Evolutionary conservation across 2,329 filamentous ascomycete species (phyloP).

Genomic region (Setomelanomma holmii): DNA sequence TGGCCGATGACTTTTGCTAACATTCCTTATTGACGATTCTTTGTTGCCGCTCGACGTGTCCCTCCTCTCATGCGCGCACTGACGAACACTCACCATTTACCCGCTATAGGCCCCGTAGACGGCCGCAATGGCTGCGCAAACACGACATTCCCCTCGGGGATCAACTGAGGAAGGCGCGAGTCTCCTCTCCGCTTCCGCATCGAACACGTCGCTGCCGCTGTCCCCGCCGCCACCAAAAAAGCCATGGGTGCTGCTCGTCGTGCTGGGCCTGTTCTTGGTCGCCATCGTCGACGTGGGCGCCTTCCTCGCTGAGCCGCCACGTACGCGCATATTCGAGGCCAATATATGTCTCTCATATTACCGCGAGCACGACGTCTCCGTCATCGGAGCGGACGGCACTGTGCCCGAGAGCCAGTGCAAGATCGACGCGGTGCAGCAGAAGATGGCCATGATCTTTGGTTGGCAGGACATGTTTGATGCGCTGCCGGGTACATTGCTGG

Average conservation of each 20-base stretch:
- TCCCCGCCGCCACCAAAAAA: constrained; percentile 23
- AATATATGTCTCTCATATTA: constrained; percentile 58
- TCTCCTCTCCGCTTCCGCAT: constrained; percentile 22
- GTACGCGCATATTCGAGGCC: constrained; percentile 58
- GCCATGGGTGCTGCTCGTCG: constrained; percentile 40
- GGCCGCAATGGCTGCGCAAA: constrained; percentile 12
- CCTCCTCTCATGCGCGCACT: background rate
- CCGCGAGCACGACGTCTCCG: constrained; percentile 49
- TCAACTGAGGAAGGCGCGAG: constrained; percentile 27
- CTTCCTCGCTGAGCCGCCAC: constrained; percentile 54
- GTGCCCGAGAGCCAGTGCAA: constrained; percentile 60
- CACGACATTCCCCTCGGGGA: constrained; percentile 10
- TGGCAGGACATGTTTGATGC: constrained; percentile 59
- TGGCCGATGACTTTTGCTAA: background rate
- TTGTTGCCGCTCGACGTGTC: constrained; percentile 3
- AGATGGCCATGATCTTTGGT: constrained; percentile 59
- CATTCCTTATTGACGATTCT: background rate
- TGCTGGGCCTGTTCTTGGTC: constrained; percentile 52
- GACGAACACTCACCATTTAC: background rate
- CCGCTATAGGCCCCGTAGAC: constrained; percentile 3
- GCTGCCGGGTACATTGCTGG: constrained; percentile 53
- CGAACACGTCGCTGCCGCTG: background rate
- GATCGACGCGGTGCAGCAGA: constrained; percentile 56
- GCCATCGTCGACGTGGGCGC: constrained; percentile 56
- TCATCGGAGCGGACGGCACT: constrained; percentile 51